phyloP scores from a whole-genome alignment of 1,284 basidiomycete species.

The Malassezia psittaci region DNA sequence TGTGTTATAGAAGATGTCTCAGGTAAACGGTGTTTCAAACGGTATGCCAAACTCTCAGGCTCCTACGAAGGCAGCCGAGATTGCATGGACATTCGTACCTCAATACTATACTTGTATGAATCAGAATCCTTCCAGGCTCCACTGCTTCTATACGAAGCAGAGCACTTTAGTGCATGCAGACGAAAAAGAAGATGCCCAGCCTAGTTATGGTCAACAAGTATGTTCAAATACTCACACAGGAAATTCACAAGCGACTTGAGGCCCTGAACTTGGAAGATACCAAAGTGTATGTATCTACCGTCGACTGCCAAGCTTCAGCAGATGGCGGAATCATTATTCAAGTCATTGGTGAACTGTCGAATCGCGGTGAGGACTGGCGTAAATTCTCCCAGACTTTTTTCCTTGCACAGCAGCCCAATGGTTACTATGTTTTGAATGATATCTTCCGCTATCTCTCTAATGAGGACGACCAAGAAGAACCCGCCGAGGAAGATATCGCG shows the following conservation, averaged over 20 bases:
- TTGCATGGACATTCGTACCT: slow-evolving; percentile 48
- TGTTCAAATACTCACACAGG: slow-evolving; percentile 55
- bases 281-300: slow-evolving; percentile 76
- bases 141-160: slow-evolving; percentile 97
- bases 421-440: slow-evolving; percentile 99
- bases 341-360: slow-evolving; percentile 95
- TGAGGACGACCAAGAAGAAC: slow-evolving; percentile 24
- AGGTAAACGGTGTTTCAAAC: slow-evolving; percentile 4
- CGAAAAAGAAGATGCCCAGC: slow-evolving; percentile 57
- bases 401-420: slow-evolving; percentile 96
- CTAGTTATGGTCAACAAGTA: slow-evolving; percentile 77
- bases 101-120: slow-evolving; percentile 74
- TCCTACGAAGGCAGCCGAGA: slow-evolving; percentile 34
- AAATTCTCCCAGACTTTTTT: slow-evolving; percentile 99
- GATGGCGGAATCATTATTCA: slow-evolving; percentile 95
- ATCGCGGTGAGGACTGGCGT: slow-evolving; percentile 71
- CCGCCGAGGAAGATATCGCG: slow-evolving; percentile 24
- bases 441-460: slow-evolving; percentile 99
- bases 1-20: slow-evolving; percentile 9
- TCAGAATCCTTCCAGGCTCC: slow-evolving; percentile 87
- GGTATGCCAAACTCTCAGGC: background rate
- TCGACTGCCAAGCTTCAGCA: slow-evolving; percentile 61
- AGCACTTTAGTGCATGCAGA: slow-evolving; percentile 86
- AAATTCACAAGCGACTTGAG: slow-evolving; percentile 92
- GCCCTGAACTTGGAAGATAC: slow-evolving; percentile 87